Base-by-base conservation (phyloP, 2,329 filamentous ascomycete genomes). In the Aspergillus ruber region DNA sequence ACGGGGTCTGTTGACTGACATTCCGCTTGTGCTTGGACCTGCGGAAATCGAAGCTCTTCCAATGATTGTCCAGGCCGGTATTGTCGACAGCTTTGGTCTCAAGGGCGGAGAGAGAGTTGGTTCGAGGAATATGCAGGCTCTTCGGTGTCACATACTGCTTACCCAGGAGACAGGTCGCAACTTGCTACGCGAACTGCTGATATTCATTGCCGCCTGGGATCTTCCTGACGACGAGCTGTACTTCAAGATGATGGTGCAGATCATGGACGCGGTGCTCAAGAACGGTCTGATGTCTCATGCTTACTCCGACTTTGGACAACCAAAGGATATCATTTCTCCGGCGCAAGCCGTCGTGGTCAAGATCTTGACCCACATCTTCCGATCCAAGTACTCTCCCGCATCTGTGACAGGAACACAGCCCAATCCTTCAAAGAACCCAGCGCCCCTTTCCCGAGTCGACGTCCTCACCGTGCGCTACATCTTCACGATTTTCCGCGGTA, bases 151-250 rank as follows among this genome's bases (percentile, higher is more conserved):
- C 62, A 86, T 96, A 62, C 81, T 97, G 43, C 75, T 97, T 38
- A 90, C 90, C 0, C 82, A 95, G 50, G 90, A 95, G 61, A 94
- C 89, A 52, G 91, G 91, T 3, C 84, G 90, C 56, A 95, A 94
- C 62, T 75, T 97, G 3, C 75, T 97, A 1, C 80, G 91, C 47
- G 91, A 97, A 66, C 81, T 97, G 60, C 76, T 97, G 39, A 94
- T 97, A 49, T 96, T 96, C 65, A 95, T 96, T 53, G 91, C 91
- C 4, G 90, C 95, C 7, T 97, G 91, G 91, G 91, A 96, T 63
- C 84, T 96, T 59, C 86, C 89, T 36, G 90, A 97, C 65, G 85
- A 91, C 50, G 90, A 94, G 51, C 81, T 95, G 33, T 95, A 96
- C 61, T 96, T 95, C 74, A 91, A 95, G 66, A 88, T 96, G 66